Evolutionary conservation across 305 asterid species (phyloP), one percentile per base, ranked within the genome.

Genomic region (Striga hermonthica): DNA sequence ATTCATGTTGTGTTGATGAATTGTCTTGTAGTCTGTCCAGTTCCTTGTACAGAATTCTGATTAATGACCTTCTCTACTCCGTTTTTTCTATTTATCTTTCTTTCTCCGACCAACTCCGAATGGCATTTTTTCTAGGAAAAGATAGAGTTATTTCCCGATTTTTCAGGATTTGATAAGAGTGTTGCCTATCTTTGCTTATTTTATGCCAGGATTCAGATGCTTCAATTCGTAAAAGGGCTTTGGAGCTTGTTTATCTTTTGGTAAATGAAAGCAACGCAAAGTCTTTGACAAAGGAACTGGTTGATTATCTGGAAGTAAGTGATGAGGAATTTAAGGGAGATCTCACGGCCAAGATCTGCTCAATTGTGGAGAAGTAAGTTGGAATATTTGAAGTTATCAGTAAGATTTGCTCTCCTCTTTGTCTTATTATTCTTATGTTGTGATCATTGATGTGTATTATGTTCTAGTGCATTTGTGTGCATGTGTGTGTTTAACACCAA

Each of bases 211-310:
- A 94, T 89, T 74, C 96, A 72, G 99, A 94, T 85, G 96, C 97
- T 80, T 94, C 99, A n/a, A 91, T 94, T 72, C 93, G 98, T 72
- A 94, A 94, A 84, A 87, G 93, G 75, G 99, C 99, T 59, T 82
- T 94, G 59, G 98, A 94, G 78, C 98, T 94, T 76, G 90, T 91
- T 60, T 94, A 85, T 84, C 96, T 91, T 78, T 82, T 94, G 61
- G 86, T 82, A 53, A 94, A 94, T 68, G 96, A 91, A 82, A 87
- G 69, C 85, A 94, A 94, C 64, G 98, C 83, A 67, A 87, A 84
- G 80, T 68, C 95, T 70, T 74, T 94, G 87, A 85, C 94, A 49
- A 94, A 89, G 78, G 99, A 94, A 72, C 89, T 94, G 59, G 79
- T 87, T 76, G 99, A 94, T 59, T 82, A 88, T 77, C 87, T 94